Percentiles rank a stretch among this genome's conserved stretches.
phyloP scores from a whole-genome alignment of 768 basidiomycete genomes.

The Pleurotus cornucopiae region DNA sequence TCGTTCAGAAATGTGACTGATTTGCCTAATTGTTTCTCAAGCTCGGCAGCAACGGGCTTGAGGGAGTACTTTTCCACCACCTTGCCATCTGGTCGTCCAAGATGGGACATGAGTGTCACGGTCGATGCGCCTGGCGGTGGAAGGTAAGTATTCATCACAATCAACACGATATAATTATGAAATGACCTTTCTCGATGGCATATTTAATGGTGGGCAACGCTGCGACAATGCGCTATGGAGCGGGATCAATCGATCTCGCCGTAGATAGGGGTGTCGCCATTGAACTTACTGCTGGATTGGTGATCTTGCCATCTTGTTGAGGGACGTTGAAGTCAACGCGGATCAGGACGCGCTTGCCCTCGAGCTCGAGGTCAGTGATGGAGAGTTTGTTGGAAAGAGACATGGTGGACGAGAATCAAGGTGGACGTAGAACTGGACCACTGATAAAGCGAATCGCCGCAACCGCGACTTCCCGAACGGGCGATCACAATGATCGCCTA shows the following conservation, averaged over 20 bases:
- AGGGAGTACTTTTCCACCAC: conserved; percentile 87
- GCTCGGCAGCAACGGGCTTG: conserved; percentile 77
- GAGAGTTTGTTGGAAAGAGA: conserved; percentile 94
- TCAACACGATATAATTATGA: not conserved
- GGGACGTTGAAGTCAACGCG: conserved; percentile 97
- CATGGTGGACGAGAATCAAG: conserved; percentile 43
- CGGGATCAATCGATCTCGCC: conserved; percentile 11
- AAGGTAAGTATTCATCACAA: conserved; percentile 8
- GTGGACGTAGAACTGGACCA: not conserved
- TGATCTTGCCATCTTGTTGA: conserved; percentile 86
- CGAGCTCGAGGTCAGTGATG: conserved; percentile 87
- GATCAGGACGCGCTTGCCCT: conserved; percentile 85
- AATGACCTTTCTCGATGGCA: conserved; percentile 76
- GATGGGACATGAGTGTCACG: conserved; percentile 95
- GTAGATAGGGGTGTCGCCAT: conserved; percentile 10
- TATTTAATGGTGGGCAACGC: conserved; percentile 94
- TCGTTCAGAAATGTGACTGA: conserved; percentile 80
- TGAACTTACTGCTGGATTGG: conserved; percentile 86
- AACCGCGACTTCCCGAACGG: not conserved
- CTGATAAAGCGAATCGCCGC: conserved; percentile 1
- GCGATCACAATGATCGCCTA: not conserved
- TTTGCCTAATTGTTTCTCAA: conserved; percentile 68
- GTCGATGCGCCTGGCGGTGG: conserved; percentile 59
- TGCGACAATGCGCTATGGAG: conserved; percentile 85
- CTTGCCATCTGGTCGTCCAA: conserved; percentile 95